Evolutionary conservation across 2,329 filamentous ascomycete genomes (phyloP).

Genomic region (Salinomyces thailandicus): DNA sequence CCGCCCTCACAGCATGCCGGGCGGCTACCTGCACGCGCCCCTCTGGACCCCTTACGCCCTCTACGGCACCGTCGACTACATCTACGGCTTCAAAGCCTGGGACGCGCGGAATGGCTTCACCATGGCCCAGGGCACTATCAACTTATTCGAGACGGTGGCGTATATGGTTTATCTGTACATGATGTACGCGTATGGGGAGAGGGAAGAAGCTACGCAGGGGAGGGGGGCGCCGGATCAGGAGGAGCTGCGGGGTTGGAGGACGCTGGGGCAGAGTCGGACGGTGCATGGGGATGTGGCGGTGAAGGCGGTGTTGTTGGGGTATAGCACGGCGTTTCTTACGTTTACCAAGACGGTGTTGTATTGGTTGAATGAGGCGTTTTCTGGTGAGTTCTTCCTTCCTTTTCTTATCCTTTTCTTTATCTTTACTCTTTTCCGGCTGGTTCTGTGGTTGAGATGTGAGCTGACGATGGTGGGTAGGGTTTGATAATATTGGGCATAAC

Average conservation of each 20-base stretch:
- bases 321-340: constrained; percentile 51
- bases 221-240: constrained; percentile 31
- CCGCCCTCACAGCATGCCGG: constrained; percentile 72
- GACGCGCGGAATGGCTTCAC: constrained; percentile 63
- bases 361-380: constrained; percentile 28
- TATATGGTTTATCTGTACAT: constrained; percentile 54
- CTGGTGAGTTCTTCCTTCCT: constrained; percentile 11
- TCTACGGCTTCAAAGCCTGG: constrained; percentile 70
- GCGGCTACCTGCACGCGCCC: constrained; percentile 60
- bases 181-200: constrained; percentile 34
- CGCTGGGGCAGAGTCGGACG: constrained; percentile 39
- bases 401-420: not conserved
- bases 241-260: constrained; percentile 17
- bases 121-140: constrained; percentile 59
- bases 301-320: constrained; percentile 48
- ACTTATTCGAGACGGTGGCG: constrained; percentile 55
- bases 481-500: constrained; percentile 54
- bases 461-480: constrained; percentile 37
- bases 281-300: constrained; percentile 44
- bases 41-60: constrained; percentile 69
- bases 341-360: constrained; percentile 59
- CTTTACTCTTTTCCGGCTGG: not conserved
- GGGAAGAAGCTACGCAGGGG: constrained; percentile 22
- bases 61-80: constrained; percentile 67
- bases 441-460: not conserved